phyloP scores from a whole-genome alignment of 169 alveolate genomes.

The Cryptosporidium sp. region DNA sequence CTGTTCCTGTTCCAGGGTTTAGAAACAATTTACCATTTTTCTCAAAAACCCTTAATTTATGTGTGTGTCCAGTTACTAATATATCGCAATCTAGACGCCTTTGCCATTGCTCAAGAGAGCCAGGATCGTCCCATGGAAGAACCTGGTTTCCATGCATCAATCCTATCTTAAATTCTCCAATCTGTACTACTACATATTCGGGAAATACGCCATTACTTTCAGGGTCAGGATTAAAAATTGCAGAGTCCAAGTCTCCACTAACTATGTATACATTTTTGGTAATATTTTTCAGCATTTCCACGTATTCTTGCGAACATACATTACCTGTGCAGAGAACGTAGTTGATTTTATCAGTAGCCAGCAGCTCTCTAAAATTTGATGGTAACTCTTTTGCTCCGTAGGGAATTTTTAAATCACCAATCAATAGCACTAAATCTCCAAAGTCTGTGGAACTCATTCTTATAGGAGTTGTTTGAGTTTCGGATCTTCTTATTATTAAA shows the following conservation, averaged over 20 bases:
- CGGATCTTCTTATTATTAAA: neutral
- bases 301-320: constrained; percentile 87
- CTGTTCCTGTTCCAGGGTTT: constrained; percentile 95
- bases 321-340: constrained; percentile 90
- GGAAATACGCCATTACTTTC: constrained; percentile 81
- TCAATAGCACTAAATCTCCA: constrained; percentile 89
- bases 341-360: constrained; percentile 88
- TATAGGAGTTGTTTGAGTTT: neutral
- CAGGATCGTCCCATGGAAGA: constrained; percentile 94
- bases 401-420: constrained; percentile 94
- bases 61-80: constrained; percentile 92
- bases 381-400: constrained; percentile 91
- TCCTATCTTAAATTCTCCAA: constrained; percentile 93
- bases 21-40: constrained; percentile 90
- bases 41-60: constrained; percentile 84
- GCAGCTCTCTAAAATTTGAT: constrained; percentile 90
- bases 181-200: constrained; percentile 88
- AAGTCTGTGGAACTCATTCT: constrained; percentile 72
- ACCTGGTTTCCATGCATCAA: constrained; percentile 95
- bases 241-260: constrained; percentile 92
- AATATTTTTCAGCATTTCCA: constrained; percentile 90
- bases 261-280: constrained; percentile 90
- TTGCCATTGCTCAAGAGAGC: constrained; percentile 86
- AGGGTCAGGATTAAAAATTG: constrained; percentile 60
- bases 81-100: constrained; percentile 92